Evolutionary conservation across 2,329 filamentous ascomycete species (phyloP), one percentile per base, ranked within the genome.

Genomic region (Huntiella decipiens): DNA sequence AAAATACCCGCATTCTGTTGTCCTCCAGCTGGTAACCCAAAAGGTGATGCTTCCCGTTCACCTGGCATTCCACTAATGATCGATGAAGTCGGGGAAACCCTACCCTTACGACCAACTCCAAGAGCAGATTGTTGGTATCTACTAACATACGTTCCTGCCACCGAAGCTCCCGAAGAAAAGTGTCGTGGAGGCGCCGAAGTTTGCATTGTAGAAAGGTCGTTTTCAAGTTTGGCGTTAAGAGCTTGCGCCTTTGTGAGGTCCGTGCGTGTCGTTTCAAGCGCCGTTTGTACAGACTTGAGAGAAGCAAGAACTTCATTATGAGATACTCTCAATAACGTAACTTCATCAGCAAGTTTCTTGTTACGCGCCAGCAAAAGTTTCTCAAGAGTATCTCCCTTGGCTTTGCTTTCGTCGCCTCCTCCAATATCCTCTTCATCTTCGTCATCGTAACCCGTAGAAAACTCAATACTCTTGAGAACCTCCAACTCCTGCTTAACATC

Each of bases 391-490:
- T 93, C 85, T 38, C 81, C 77, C 57, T 77, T 77, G 4, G 62
- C 57, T 57, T 76, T 77, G 4, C 62, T 57, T 10, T 66, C 58
- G 16, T 57, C 56, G 35, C 31, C 51, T 46, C 31, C 51, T 46
- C 41, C 53, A 5, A 38, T 19, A 13, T 50, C 49, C 10, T 49
- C 53, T 10, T 52, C 53, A 31, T 55, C 51, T 12, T 66, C 67
- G 40, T 87, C 82, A 50, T 92, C 86, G 51, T 88, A 82, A 5
- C 84, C 87, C 0, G 84, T 88, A 2, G 88, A 83, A 55, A 98
- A 94, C 59, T 98, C 91, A 54, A 98, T 95, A 53, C 88, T 93
- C 73, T 94, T 94, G 50, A 98, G 73, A 51, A 96, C 87, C 56
- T 96, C 88, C 3, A 98, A 70, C 61, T 98, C 92, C 52, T 92